phyloP scores from a whole-genome alignment of 2,329 filamentous ascomycete species.

The Colletotrichum sojae region DNA sequence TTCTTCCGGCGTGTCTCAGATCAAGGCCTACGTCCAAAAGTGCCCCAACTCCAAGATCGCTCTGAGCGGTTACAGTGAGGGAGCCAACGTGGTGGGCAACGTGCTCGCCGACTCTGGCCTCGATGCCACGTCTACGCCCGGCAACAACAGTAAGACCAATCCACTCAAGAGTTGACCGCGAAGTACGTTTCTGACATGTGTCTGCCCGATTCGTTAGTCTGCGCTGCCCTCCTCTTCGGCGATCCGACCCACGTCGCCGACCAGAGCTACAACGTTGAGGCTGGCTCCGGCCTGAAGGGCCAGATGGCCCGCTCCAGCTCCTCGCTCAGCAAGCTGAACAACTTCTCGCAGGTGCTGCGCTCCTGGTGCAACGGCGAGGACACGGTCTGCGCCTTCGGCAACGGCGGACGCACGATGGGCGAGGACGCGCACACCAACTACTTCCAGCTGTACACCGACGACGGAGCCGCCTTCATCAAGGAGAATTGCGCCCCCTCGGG shows the following conservation, averaged over 20 bases:
- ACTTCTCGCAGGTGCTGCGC: conserved; percentile 40
- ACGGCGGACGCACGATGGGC: conserved; percentile 38
- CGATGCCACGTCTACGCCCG: conserved; percentile 46
- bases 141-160: conserved; percentile 49
- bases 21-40: conserved; percentile 54
- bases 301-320: conserved; percentile 31
- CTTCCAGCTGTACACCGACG: conserved; percentile 38
- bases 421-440: conserved; percentile 54
- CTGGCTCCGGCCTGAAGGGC: conserved; percentile 42
- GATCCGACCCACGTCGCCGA: conserved; percentile 51
- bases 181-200: conserved; percentile 2
- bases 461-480: conserved; percentile 38
- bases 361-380: conserved; percentile 55
- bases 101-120: conserved; percentile 51
- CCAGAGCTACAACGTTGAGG: conserved; percentile 52
- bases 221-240: conserved; percentile 52
- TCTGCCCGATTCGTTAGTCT: conserved; percentile 43
- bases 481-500: conserved; percentile 32
- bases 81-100: conserved; percentile 54
- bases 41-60: conserved; percentile 58
- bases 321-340: conserved; percentile 30
- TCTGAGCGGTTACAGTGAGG: conserved; percentile 58
- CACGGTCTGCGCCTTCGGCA: conserved; percentile 55
- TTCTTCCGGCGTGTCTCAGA: conserved; percentile 52
- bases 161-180: not conserved